These are phyloP conservation scores for Yamadazyma diospyri DNA, from an alignment of 1,139 yeast species.

Conservation along the genomic window DNA sequence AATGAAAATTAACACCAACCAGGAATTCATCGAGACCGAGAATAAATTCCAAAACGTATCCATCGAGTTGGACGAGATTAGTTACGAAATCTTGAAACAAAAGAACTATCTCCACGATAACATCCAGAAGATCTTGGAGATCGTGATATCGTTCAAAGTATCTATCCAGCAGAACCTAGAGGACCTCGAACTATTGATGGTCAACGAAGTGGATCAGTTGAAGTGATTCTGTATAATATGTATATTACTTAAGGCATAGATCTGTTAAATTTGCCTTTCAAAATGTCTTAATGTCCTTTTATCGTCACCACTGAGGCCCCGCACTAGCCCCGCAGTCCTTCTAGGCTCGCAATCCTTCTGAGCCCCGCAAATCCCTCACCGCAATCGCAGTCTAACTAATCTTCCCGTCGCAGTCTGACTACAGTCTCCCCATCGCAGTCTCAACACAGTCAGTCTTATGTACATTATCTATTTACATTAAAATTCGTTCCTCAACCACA, in stretches of 20 bases:
- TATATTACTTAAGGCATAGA: not conserved
- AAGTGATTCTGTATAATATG: not conserved
- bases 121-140: constrained; percentile 55
- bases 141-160: constrained; percentile 60
- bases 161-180: constrained; percentile 61
- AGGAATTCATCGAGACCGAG: constrained; percentile 53
- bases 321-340: too few species aligned
- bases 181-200: constrained; percentile 23
- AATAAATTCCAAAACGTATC: constrained; percentile 54
- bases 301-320: too few species aligned
- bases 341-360: too few species aligned
- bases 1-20: constrained; percentile 50
- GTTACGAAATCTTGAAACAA: constrained; percentile 44
- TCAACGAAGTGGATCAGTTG: constrained; percentile 6
- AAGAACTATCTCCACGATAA: constrained; percentile 50
- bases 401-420: too few species aligned
- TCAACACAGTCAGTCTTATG: too few species aligned
- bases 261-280: not conserved
- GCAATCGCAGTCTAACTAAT: too few species aligned
- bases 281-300: too few species aligned
- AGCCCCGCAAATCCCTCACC: too few species aligned
- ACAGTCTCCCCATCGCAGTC: too few species aligned
- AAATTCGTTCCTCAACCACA: constrained; percentile 63
- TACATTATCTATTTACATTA: constrained; percentile 6
- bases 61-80: constrained; percentile 52